phyloP scores from a whole-genome alignment of 768 basidiomycete genomes.

The Leccinum rimulosum region DNA sequence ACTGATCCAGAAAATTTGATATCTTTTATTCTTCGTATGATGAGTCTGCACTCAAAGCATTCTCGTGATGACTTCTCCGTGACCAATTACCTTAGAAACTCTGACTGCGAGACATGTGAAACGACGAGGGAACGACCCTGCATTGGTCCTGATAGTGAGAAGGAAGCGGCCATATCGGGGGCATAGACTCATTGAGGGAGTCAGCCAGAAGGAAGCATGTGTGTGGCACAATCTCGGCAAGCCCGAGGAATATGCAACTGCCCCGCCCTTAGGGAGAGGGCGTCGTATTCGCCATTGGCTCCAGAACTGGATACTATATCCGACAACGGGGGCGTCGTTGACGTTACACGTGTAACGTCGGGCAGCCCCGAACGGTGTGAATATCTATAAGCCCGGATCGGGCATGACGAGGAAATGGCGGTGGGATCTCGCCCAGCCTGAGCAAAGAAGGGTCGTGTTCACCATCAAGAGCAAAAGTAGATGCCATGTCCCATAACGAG shows the following conservation, averaged over 20 bases:
- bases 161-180: neutral
- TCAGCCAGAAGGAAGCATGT: neutral
- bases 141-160: slow-evolving; percentile 9
- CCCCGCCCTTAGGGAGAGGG: neutral
- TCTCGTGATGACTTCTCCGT: neutral
- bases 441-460: neutral
- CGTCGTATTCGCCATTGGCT: slow-evolving; percentile 5
- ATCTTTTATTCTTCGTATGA: too few species aligned
- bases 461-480: neutral
- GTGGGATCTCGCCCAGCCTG: neutral
- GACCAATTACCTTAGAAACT: slow-evolving; percentile 5
- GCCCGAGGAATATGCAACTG: slow-evolving; percentile 4
- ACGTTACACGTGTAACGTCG: slow-evolving; percentile 32
- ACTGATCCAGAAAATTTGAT: too few species aligned
- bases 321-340: slow-evolving; percentile 2
- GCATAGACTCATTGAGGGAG: neutral
- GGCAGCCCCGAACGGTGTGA: slow-evolving; percentile 10
- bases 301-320: neutral
- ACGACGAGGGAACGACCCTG: slow-evolving; percentile 7
- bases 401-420: neutral
- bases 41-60: neutral
- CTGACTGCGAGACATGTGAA: slow-evolving; percentile 7
- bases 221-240: neutral
- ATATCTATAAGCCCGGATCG: neutral
- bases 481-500: neutral